Base-by-base conservation (phyloP, 1,139 yeast genomes). In the Sugiyamaella japonica region DNA sequence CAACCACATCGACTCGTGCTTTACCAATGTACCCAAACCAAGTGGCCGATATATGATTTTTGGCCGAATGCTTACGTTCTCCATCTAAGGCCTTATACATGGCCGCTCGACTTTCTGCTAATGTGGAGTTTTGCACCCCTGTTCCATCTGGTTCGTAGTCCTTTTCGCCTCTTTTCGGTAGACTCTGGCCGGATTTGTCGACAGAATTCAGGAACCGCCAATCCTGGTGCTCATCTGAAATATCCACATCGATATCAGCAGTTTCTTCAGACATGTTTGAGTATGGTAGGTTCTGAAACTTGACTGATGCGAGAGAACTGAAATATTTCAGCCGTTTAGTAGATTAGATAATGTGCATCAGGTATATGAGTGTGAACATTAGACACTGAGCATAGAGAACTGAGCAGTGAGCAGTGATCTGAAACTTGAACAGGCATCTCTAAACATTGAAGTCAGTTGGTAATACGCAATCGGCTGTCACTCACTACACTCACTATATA, bases 131-230 rank as follows among this genome's bases (percentile, higher is more conserved):
- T 69, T 91, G 97, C 23, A 79, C 73, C 2, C 70, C 66, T 0
- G 95, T 85, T 0, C 91, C 89, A 68, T 86, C 93, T 0, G 96
- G 97, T 58, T 84, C 96, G 62, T 84, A 86, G 61, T 89, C 97
- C 68, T 91, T 91, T 57, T 84, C 93, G 1, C 97, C 97, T 59
- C 93, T 73, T 59, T 79, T 81, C 1, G 86, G 86, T n/a, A 81
- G 60, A 29, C 25, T 28, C 23, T 37, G 51, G 17, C 45, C 53
- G 9, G 60, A 52, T 60, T 54, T 56, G 48, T 53, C 55, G 46
- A 56, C 31, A 39, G 61, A 54, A 49, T 56, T 50, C 10, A 83
- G 67, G 41, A 72, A 66, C 39, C 82, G 73, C 93, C 95, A 86
- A 66, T 89, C 95, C 59, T 81, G 89, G 20, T 78, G 74, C 55